Conservation (phyloP, 1,139 yeast species). For the Candida tetrigidarum region DNA sequence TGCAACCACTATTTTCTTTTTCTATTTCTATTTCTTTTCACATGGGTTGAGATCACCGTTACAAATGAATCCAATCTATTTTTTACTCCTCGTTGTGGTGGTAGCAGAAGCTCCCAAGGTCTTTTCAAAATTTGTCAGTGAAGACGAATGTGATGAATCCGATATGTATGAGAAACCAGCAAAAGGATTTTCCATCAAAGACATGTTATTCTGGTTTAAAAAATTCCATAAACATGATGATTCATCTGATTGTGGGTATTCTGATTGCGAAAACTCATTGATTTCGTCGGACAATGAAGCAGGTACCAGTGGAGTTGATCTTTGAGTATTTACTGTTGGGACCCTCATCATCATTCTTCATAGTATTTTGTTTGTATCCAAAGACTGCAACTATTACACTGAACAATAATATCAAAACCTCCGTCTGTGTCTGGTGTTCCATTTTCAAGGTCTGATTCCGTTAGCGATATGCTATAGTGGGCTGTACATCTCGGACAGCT, state of each 20-base stretch:
- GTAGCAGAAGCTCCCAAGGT: conserved; percentile 1
- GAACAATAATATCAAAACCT: conserved; percentile 71
- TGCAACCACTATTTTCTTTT: conserved; percentile 2
- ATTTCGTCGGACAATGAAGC: background rate
- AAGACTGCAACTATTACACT: conserved; percentile 79
- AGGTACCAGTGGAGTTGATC: background rate
- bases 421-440: conserved; percentile 57
- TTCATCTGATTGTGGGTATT: conserved; percentile 1
- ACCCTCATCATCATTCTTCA: conserved; percentile 36
- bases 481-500: conserved; percentile 78
- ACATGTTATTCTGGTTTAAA: conserved; percentile 3
- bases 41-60: too few species aligned
- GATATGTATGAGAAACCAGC: conserved; percentile 7
- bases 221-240: background rate
- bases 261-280: background rate
- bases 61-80: conserved; percentile 4
- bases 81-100: conserved; percentile 1
- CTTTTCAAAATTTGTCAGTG: conserved; percentile 5
- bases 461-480: conserved; percentile 54
- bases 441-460: conserved; percentile 61
- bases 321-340: too few species aligned
- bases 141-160: conserved; percentile 4
- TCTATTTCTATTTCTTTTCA: too few species aligned
- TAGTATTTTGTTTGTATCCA: conserved; percentile 80
- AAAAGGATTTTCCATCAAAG: conserved; percentile 10